phyloP scores from a whole-genome alignment of 2,329 filamentous ascomycete species.

The Juglanconis sp. region DNA sequence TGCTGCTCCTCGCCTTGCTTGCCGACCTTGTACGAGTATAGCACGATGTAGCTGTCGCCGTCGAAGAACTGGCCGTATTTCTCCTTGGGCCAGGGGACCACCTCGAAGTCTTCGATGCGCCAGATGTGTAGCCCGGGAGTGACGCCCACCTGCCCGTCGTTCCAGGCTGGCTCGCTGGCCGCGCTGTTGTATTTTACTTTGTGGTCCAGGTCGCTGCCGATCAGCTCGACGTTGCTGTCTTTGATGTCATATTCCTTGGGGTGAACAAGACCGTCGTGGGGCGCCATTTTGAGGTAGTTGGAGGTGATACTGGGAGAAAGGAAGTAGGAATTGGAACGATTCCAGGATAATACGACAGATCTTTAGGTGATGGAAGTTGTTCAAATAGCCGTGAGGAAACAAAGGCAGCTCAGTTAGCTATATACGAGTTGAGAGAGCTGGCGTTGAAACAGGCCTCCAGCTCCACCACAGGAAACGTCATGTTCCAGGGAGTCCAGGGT shows the following conservation, averaged over 20 bases:
- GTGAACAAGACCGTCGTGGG: conserved; percentile 60
- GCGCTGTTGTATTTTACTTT: conserved; percentile 66
- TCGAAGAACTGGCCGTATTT: conserved; percentile 61
- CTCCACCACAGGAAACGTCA: conserved; percentile 12
- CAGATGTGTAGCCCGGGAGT: conserved; percentile 57
- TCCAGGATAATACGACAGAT: too few relatives aligned
- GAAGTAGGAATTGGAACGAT: too few relatives aligned
- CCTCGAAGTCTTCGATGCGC: conserved; percentile 66
- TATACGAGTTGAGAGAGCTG: conserved; percentile 1
- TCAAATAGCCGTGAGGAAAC: too few relatives aligned
- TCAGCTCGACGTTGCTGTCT: conserved; percentile 65
- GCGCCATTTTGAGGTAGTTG: conserved; percentile 46
- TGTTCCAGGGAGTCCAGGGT: conserved; percentile 10
- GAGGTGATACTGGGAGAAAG: not conserved
- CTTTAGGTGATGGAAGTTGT: too few relatives aligned
- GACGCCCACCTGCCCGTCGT: conserved; percentile 52
- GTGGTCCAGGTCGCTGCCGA: conserved; percentile 63
- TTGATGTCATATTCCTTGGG: conserved; percentile 63
- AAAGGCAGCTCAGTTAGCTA: not conserved
- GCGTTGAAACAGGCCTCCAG: conserved; percentile 14
- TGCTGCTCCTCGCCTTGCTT: conserved; percentile 21
- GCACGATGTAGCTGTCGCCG: conserved; percentile 65
- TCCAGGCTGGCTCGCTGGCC: conserved; percentile 64
- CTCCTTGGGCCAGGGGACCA: conserved; percentile 57
- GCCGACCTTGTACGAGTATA: conserved; percentile 56